These are phyloP conservation scores for Aureobasidium sp. DNA, from an alignment of 2,329 filamentous ascomycete genomes.

Conservation along the genomic window DNA sequence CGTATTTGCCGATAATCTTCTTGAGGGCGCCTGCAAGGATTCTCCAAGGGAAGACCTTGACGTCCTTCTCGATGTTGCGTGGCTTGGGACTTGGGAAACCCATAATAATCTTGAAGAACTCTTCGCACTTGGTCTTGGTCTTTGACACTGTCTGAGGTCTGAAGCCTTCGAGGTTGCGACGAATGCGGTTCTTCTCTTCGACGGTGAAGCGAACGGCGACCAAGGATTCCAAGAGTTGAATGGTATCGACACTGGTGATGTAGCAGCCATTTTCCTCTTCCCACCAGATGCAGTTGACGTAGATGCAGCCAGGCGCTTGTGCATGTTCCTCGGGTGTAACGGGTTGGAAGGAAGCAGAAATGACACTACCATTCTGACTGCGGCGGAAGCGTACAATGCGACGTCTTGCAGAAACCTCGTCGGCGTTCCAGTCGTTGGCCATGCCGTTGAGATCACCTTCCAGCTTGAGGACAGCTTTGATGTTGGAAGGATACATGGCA, in stretches of 20 bases:
- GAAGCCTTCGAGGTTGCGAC: slow-evolving; percentile 91
- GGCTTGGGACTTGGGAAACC: slow-evolving; percentile 91
- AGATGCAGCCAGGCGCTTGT: slow-evolving; percentile 75
- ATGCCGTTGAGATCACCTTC: slow-evolving; percentile 78
- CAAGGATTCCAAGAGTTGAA: slow-evolving; percentile 85
- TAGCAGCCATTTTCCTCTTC: slow-evolving; percentile 83
- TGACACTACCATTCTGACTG: slow-evolving; percentile 71
- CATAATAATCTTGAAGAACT: slow-evolving; percentile 99
- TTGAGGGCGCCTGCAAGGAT: slow-evolving; percentile 79
- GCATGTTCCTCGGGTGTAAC: slow-evolving; percentile 63
- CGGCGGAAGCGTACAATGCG: slow-evolving; percentile 85
- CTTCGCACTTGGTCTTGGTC: slow-evolving; percentile 77
- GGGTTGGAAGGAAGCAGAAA: slow-evolving; percentile 72
- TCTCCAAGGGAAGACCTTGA: slow-evolving; percentile 98
- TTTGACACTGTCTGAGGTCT: slow-evolving; percentile 90
- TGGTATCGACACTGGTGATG: slow-evolving; percentile 95
- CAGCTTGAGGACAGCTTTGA: slow-evolving; percentile 77
- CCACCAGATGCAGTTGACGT: slow-evolving; percentile 98
- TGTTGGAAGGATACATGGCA: slow-evolving; percentile 61
- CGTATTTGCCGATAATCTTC: slow-evolving; percentile 98
- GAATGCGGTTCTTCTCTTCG: slow-evolving; percentile 97
- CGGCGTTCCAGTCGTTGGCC: slow-evolving; percentile 73
- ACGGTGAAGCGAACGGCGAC: slow-evolving; percentile 84
- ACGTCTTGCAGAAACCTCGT: slow-evolving; percentile 72
- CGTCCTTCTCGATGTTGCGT: slow-evolving; percentile 96